Evolutionary conservation across 1,139 yeast genomes (phyloP), one percentile per base, ranked within the genome.

Genomic region (Arxiozyma heterogenica): DNA sequence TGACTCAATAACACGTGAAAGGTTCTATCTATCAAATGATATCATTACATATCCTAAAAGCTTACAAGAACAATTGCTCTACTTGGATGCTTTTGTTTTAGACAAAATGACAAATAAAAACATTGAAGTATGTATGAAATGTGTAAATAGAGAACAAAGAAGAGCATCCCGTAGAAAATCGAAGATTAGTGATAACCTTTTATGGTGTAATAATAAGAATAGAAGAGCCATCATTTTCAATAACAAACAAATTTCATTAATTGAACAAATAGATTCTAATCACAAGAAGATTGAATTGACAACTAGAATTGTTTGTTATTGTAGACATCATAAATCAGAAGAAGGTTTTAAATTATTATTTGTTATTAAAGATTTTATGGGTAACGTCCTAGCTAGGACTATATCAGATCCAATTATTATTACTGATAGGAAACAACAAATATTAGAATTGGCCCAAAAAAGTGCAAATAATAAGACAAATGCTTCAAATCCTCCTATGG

Each of bases 271-370:
- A 21, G 83, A 84, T 34, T 74, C 75, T 43, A 42, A 43, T 9
- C 20, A 39, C 8, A 61, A 53, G 47, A 57, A 53, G 44, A 41
- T 91, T 53, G 95, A 87, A 54, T 73, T 93, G 38, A 84, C 91
- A 41, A 84, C 95, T 17, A 80, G 98, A 71, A 83, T 93, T 47
- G 93, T 93, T 11, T 93, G 98, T 69, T 93, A 93, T 70, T 91
- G 97, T 71, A 82, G 98, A 62, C 98, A 93, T 70, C 98, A 93
- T 70, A 82, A 82, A 61, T 96, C 91, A 58, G 75, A 83, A 34
- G 80, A 79, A 52, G 98, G 98, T 1, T 93, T 90, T 73, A 72
- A 72, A 62, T 74, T 91, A 44, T 73, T 90, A 48, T 82, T 90
- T 61, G 82, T 89, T 4, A 68, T 90, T 48, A 83, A 81, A 58